A percentile compares a stretch with the other conserved stretches of the same genome.
Evolutionary conservation across 768 basidiomycete species (phyloP).

Genomic region (Rhodotorula kratochvilovae): DNA sequence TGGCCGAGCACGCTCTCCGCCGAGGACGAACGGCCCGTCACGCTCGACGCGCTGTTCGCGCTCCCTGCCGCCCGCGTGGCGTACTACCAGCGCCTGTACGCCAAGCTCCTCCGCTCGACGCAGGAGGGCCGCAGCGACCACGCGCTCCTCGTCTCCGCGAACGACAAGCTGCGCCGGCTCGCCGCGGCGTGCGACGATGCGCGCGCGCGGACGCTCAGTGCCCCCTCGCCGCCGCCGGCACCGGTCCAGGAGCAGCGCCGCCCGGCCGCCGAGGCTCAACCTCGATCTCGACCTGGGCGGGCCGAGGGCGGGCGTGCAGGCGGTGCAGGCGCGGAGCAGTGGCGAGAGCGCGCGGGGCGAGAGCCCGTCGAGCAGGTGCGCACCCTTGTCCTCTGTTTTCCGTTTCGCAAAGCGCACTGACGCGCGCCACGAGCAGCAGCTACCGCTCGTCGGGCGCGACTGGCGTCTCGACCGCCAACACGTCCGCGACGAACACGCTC

Average conservation of each 20-base stretch:
- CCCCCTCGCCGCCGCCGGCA: not conserved
- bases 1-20: constrained; percentile 56
- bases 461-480: constrained; percentile 26
- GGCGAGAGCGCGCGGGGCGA: not conserved
- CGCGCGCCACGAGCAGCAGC: not conserved
- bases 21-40: constrained; percentile 65
- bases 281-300: not conserved
- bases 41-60: constrained; percentile 78
- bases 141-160: constrained; percentile 67
- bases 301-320: not conserved
- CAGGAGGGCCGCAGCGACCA: constrained; percentile 82
- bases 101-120: constrained; percentile 76
- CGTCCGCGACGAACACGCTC: constrained; percentile 45
- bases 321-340: not conserved
- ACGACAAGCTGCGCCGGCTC: constrained; percentile 74
- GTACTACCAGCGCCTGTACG: constrained; percentile 89
- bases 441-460: constrained; percentile 32
- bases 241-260: not conserved
- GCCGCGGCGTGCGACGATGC: constrained; percentile 51
- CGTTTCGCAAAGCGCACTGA: too few species aligned
- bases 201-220: constrained; percentile 12
- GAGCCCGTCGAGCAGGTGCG: constrained; percentile 27
- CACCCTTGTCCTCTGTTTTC: not conserved
- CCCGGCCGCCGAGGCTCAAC: constrained; percentile 13
- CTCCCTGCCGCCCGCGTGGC: constrained; percentile 76